These are phyloP conservation scores for Cercospora janseana DNA, from an alignment of 2,329 filamentous ascomycete genomes.

Conservation along the genomic window DNA sequence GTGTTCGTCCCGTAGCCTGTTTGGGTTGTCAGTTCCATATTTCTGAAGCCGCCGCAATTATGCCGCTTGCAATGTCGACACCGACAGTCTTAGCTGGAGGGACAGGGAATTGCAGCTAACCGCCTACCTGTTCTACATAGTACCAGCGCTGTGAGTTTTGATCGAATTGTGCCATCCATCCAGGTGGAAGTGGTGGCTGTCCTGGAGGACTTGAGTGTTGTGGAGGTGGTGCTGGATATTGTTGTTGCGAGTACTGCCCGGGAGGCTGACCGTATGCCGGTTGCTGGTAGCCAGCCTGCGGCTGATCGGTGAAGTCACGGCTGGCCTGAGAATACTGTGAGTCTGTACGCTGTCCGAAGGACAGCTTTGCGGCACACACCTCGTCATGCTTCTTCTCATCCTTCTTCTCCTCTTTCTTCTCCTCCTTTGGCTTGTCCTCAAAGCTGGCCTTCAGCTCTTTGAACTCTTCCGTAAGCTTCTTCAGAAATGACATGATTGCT, in stretches of 20 bases:
- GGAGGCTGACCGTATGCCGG: constrained; percentile 32
- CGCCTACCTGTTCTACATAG: constrained; percentile 58
- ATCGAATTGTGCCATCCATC: constrained; percentile 65
- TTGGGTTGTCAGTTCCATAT: neutral
- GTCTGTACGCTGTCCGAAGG: neutral
- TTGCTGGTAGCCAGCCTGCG: constrained; percentile 18
- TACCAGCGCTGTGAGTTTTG: constrained; percentile 61
- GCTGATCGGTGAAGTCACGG: constrained; percentile 16
- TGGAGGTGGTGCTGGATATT: constrained; percentile 22
- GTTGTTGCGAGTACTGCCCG: constrained; percentile 32
- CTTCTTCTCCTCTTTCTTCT: constrained; percentile 38
- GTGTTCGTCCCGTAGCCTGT: constrained; percentile 55
- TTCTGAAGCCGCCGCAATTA: neutral
- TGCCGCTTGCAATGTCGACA: neutral
- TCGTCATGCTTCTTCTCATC: constrained; percentile 23
- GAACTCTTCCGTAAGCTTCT: constrained; percentile 48
- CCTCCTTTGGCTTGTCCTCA: constrained; percentile 35
- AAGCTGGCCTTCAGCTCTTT: constrained; percentile 41
- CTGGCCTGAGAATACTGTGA: neutral
- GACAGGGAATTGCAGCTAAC: neutral
- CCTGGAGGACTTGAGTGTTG: constrained; percentile 24
- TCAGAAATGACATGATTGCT: constrained; percentile 46
- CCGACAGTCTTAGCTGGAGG: neutral
- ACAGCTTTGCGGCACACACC: constrained; percentile 9
- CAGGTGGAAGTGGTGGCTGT: constrained; percentile 55